phyloP scores from a whole-genome alignment of 805 yeast genomes.

The Candida tammaniensis region DNA sequence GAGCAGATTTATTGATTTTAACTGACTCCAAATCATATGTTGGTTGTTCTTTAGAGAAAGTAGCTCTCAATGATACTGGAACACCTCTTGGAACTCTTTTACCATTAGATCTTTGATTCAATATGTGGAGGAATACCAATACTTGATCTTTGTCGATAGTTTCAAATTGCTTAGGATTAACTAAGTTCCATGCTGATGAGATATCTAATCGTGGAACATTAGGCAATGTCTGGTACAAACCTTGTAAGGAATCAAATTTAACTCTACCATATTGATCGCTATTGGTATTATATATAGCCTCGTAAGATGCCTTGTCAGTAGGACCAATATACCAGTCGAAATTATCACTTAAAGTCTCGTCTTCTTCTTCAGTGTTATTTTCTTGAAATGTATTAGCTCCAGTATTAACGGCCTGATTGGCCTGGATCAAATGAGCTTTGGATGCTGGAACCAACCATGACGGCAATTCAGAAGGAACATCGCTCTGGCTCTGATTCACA shows the following conservation, averaged over 20 bases:
- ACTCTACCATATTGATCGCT: slow-evolving; percentile 80
- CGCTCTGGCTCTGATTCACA: slow-evolving; percentile 63
- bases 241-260: slow-evolving; percentile 66
- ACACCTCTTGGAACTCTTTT: slow-evolving; percentile 88
- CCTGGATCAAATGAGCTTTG: slow-evolving; percentile 81
- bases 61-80: slow-evolving; percentile 89
- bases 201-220: slow-evolving; percentile 83
- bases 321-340: slow-evolving; percentile 98
- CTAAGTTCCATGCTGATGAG: slow-evolving; percentile 90
- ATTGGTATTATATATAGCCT: slow-evolving; percentile 69
- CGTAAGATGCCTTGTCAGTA: slow-evolving; percentile 74
- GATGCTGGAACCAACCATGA: slow-evolving; percentile 91
- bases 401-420: slow-evolving; percentile 63
- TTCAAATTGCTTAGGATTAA: slow-evolving; percentile 83
- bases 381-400: slow-evolving; percentile 17
- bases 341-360: slow-evolving; percentile 56
- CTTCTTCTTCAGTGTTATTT: slow-evolving; percentile 53
- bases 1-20: slow-evolving; percentile 26
- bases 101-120: slow-evolving; percentile 85
- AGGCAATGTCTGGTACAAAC: slow-evolving; percentile 62
- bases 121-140: slow-evolving; percentile 81
- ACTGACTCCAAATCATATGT: slow-evolving; percentile 56
- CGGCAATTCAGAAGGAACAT: slow-evolving; percentile 73
- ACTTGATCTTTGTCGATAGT: slow-evolving; percentile 94
- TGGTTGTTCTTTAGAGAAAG: slow-evolving; percentile 83